These are phyloP conservation scores for Encephalitozoon cuniculi DNA, from an alignment of 371 early-diverging fungal genomes.

Conservation along the genomic window DNA sequence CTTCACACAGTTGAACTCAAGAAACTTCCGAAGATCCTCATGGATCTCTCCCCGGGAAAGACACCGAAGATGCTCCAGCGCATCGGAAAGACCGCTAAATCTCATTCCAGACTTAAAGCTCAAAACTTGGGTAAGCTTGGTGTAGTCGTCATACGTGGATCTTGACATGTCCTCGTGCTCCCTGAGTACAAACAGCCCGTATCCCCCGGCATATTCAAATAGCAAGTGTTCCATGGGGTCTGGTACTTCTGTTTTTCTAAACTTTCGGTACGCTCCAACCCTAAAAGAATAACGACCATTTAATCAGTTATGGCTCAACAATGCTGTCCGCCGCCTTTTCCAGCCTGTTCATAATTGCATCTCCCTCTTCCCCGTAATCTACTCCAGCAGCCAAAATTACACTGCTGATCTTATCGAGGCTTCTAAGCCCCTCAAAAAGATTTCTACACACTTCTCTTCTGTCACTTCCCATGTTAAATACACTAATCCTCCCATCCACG, in stretches of 20 bases:
- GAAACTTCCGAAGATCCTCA: constrained; percentile 29
- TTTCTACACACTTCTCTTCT: constrained; percentile 65
- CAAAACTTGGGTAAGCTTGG: constrained; percentile 30
- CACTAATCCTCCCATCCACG: neutral
- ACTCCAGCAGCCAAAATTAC: constrained; percentile 73
- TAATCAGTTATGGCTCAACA: neutral
- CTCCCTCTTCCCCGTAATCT: constrained; percentile 69
- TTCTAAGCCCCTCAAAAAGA: constrained; percentile 72
- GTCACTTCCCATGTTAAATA: constrained; percentile 50
- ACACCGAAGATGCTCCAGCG: neutral
- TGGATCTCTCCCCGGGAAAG: constrained; percentile 4
- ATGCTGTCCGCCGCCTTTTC: constrained; percentile 70
- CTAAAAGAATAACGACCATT: neutral
- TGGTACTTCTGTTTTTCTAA: neutral
- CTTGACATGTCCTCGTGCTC: constrained; percentile 28
- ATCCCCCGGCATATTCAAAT: constrained; percentile 46
- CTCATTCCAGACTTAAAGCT: neutral
- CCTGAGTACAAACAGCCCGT: constrained; percentile 44
- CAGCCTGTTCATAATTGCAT: constrained; percentile 92
- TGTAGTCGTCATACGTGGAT: constrained; percentile 25
- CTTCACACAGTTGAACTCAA: constrained; percentile 42
- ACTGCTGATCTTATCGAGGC: constrained; percentile 68
- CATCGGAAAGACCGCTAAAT: neutral
- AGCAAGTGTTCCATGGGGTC: constrained; percentile 41
- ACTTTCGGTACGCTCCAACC: neutral